Evolutionary conservation across 179 eudicot genomes (phyloP).

Genomic region (Camellia oleifera): DNA sequence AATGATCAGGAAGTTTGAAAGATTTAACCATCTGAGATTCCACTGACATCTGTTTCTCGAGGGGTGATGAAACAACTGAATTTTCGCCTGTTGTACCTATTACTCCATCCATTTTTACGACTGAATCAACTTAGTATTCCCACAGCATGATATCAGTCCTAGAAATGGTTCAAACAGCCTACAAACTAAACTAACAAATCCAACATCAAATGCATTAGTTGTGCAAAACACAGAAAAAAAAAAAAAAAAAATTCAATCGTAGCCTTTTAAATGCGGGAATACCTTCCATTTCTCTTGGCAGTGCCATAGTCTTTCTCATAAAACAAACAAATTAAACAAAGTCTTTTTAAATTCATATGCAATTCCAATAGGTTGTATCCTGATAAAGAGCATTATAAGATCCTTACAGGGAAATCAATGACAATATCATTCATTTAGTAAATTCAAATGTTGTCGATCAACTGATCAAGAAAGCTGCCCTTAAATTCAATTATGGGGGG

Average conservation of each 20-base stretch:
- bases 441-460: background rate
- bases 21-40: conserved; percentile 37
- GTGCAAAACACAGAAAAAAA: background rate
- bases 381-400: background rate
- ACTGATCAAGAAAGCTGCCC: background rate
- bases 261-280: background rate
- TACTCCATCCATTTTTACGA: conserved; percentile 31
- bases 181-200: background rate
- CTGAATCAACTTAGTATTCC: conserved; percentile 21
- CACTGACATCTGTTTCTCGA: conserved; percentile 33
- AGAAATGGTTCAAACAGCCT: background rate
- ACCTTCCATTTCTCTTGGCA: background rate
- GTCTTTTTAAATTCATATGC: background rate
- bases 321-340: background rate
- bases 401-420: conserved; percentile 1
- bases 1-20: conserved; percentile 32
- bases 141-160: background rate
- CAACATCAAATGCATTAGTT: background rate
- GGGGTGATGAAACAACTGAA: conserved; percentile 39
- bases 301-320: background rate
- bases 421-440: background rate
- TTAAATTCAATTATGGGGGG: background rate
- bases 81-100: conserved; percentile 27
- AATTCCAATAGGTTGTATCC: background rate
- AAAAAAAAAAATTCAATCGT: background rate